Percentiles rank a stretch among this genome's conserved stretches.
phyloP scores from a whole-genome alignment of 805 yeast genomes.

The Phaffomyces opuntiae region DNA sequence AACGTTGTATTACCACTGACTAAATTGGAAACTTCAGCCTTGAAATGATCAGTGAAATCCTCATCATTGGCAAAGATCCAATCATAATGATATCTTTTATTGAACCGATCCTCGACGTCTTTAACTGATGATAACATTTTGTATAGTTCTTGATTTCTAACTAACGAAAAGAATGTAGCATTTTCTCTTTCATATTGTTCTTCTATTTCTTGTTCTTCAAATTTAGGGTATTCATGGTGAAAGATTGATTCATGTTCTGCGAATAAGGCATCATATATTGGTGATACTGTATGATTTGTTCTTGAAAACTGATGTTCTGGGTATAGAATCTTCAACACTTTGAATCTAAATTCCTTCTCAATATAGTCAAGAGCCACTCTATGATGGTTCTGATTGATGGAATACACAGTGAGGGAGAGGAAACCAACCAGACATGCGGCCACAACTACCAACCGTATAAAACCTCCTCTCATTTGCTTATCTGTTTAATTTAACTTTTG shows the following conservation, averaged over 20 bases:
- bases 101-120: slow-evolving; percentile 62
- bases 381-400: slow-evolving; percentile 18
- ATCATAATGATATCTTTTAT: slow-evolving; percentile 74
- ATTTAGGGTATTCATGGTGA: not conserved
- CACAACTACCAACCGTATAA: not conserved
- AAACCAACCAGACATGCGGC: not conserved
- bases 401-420: not conserved
- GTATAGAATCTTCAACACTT: slow-evolving; percentile 17
- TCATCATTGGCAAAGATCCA: slow-evolving; percentile 95
- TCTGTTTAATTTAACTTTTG: not conserved
- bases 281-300: slow-evolving; percentile 15
- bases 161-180: slow-evolving; percentile 65
- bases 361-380: slow-evolving; percentile 14
- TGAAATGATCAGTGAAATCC: slow-evolving; percentile 77
- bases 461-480: not conserved
- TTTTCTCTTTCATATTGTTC: slow-evolving; percentile 29
- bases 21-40: slow-evolving; percentile 55
- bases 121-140: slow-evolving; percentile 51
- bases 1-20: slow-evolving; percentile 72
- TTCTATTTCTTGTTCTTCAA: not conserved
- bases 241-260: not conserved
- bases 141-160: slow-evolving; percentile 59
- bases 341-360: slow-evolving; percentile 13
- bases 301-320: slow-evolving; percentile 19
- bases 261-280: slow-evolving; percentile 12